A percentile compares a stretch with the other conserved stretches of the same genome.
Evolutionary conservation across 1,284 basidiomycete genomes (phyloP).

Genomic region (Malassezia caprae): DNA sequence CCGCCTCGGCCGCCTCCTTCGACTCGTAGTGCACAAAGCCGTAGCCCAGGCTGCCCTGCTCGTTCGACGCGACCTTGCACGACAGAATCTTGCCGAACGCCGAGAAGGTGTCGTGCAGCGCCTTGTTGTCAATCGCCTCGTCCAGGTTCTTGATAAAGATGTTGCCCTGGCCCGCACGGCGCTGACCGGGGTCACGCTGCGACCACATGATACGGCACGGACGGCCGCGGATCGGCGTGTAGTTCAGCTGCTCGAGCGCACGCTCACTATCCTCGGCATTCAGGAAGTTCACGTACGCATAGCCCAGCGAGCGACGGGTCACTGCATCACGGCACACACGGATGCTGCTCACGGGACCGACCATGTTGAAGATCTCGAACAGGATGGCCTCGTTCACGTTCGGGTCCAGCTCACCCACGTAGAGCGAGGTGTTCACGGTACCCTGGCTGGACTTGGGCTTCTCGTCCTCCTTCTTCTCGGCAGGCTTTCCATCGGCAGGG

Average conservation of each 20-base stretch:
- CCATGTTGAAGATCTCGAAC: slow-evolving; percentile 99
- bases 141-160: slow-evolving; percentile 99
- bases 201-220: slow-evolving; percentile 99
- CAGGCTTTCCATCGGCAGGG: not conserved
- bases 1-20: slow-evolving; percentile 77
- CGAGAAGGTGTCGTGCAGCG: slow-evolving; percentile 97
- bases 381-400: slow-evolving; percentile 98
- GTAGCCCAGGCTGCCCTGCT: slow-evolving; percentile 54
- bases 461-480: slow-evolving; percentile 6
- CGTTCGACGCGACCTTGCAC: slow-evolving; percentile 78
- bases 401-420: slow-evolving; percentile 96
- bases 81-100: slow-evolving; percentile 98
- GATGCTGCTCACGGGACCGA: slow-evolving; percentile 96
- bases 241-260: slow-evolving; percentile 97
- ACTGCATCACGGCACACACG: slow-evolving; percentile 99
- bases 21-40: slow-evolving; percentile 99
- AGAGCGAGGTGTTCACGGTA: slow-evolving; percentile 63
- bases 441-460: slow-evolving; percentile 13
- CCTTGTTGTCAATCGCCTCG: slow-evolving; percentile 98
- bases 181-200: slow-evolving; percentile 95
- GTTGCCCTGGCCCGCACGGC: slow-evolving; percentile 99
- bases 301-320: slow-evolving; percentile 96
- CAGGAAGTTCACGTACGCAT: slow-evolving; percentile 99
- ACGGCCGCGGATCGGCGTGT: slow-evolving; percentile 94
- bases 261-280: slow-evolving; percentile 95